Base-by-base conservation (phyloP, 2,329 filamentous ascomycete species). In the Trichoderma pleuroti region DNA sequence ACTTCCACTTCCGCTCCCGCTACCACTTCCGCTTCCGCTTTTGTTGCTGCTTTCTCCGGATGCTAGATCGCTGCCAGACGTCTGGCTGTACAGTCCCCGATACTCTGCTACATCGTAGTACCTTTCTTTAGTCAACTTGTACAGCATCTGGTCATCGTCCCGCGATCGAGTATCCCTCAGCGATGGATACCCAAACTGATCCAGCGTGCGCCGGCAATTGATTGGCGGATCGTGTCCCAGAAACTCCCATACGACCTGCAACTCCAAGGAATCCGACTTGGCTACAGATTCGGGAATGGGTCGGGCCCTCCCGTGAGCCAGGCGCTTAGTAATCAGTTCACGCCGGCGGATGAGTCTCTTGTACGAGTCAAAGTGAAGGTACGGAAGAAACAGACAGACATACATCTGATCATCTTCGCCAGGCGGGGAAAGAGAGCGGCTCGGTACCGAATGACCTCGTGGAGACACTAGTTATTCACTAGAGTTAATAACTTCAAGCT, bases 71-170 rank as follows among this genome's bases (percentile, higher is more conserved):
- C 74, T 77, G 32, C 76, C 78, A 0, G 80, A 81, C 10, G 74
- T 74, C 46, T 80, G 78, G 1, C 74, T 75, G 52, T 75, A 75
- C 10, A 80, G 64, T 3, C 74, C 73, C 3, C 75, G 72, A 0
- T 77, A 75, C 6, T 77, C 69, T 0, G 76, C 75, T 0, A 72
- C 34, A 3, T 68, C 57, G 14, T 75, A 75, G 1, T 74, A 70
- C 3, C 84, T 78, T 69, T 86, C 81, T 73, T 88, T 89, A 2
- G 87, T 89, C 2, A 90, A 79, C 74, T 91, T 91, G 77, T 90
- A 91, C 8, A 91, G 78, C 86, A 91, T 90, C 76, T 91, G 89
- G 54, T 91, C 89, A 56, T 89, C 87, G 54, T 91, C 89, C 21
- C 89, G 81, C 0, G 87, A 86, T 54, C 87, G 80, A 0, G 89